phyloP scores from a whole-genome alignment of 83 land plant genomes.

The Isoetes engelmannii region DNA sequence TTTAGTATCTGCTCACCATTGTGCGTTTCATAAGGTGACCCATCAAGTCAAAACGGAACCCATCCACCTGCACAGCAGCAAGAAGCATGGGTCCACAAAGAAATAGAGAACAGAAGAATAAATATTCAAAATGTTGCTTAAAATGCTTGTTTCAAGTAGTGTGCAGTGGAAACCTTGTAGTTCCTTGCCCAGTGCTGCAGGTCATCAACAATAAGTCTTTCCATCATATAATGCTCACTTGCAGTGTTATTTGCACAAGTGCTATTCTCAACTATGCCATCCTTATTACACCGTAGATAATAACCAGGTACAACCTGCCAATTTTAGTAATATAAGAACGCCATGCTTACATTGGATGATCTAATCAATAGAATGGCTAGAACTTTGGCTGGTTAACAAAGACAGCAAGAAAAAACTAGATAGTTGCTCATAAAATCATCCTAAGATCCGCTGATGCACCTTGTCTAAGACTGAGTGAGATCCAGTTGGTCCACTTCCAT shows the following conservation, averaged over 20 bases:
- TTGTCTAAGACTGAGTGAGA: conserved; percentile 74
- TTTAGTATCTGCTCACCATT: conserved; percentile 47
- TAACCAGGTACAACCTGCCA: conserved; percentile 89
- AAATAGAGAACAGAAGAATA: background rate
- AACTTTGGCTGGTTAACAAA: no score
- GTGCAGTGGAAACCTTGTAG: conserved; percentile 55
- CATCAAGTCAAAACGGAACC: conserved; percentile 96
- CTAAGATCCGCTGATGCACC: conserved; percentile 29
- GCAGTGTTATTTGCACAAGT: conserved; percentile 89
- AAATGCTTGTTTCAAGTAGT: background rate
- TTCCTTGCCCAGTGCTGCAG: conserved; percentile 67
- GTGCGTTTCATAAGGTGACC: conserved; percentile 90
- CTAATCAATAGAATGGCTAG: no score
- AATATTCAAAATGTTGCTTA: background rate
- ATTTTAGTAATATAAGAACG: background rate
- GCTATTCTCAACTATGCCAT: conserved; percentile 82
- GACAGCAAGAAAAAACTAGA: no score
- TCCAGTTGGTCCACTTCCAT: conserved; percentile 77
- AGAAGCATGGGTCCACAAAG: background rate
- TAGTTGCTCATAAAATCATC: no score
- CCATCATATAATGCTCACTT: conserved; percentile 91
- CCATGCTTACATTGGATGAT: no score
- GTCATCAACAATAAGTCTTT: conserved; percentile 85
- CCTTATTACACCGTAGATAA: conserved; percentile 64
- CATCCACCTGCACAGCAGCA: conserved; percentile 70